These are phyloP conservation scores for Cordyceps javanica DNA, from an alignment of 2,329 filamentous ascomycete species.

Conservation along the genomic window DNA sequence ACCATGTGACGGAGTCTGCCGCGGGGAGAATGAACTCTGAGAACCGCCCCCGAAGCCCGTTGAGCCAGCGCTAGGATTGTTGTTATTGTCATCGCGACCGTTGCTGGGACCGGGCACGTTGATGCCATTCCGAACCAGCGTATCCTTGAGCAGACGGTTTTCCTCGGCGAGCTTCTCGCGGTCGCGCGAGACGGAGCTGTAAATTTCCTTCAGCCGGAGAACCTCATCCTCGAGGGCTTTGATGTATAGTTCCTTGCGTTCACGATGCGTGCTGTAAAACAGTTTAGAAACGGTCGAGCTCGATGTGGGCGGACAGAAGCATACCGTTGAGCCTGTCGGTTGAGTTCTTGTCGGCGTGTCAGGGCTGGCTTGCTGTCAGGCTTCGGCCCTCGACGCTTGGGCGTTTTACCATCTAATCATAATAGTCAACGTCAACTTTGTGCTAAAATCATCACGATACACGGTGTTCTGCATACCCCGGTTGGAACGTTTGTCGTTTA, in stretches of 20 bases:
- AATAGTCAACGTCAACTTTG: not conserved
- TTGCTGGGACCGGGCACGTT: conserved; percentile 19
- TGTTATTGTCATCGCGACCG: conserved; percentile 35
- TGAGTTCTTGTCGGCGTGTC: conserved; percentile 87
- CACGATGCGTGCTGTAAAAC: conserved; percentile 74
- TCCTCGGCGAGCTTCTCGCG: conserved; percentile 72
- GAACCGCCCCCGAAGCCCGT: conserved; percentile 7
- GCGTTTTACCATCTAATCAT: conserved; percentile 66
- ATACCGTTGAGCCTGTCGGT: conserved; percentile 91
- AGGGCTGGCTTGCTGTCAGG: conserved; percentile 93
- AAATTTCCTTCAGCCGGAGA: conserved; percentile 80
- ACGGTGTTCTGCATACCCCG: conserved; percentile 47
- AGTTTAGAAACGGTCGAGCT: not conserved
- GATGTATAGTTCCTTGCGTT: conserved; percentile 94
- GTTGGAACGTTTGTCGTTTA: conserved; percentile 70
- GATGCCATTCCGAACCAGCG: conserved; percentile 50
- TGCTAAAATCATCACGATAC: not conserved
- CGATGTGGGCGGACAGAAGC: conserved; percentile 12
- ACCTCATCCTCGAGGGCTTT: conserved; percentile 91
- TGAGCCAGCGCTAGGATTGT: conserved; percentile 41
- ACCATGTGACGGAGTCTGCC: conserved; percentile 35
- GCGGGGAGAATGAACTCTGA: conserved; percentile 38
- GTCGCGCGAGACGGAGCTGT: conserved; percentile 65
- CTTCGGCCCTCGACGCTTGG: conserved; percentile 89
- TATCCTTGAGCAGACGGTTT: conserved; percentile 63